Base-by-base conservation (phyloP, 192 early-diverging fungal genomes). In the Backusella morwellensis region DNA sequence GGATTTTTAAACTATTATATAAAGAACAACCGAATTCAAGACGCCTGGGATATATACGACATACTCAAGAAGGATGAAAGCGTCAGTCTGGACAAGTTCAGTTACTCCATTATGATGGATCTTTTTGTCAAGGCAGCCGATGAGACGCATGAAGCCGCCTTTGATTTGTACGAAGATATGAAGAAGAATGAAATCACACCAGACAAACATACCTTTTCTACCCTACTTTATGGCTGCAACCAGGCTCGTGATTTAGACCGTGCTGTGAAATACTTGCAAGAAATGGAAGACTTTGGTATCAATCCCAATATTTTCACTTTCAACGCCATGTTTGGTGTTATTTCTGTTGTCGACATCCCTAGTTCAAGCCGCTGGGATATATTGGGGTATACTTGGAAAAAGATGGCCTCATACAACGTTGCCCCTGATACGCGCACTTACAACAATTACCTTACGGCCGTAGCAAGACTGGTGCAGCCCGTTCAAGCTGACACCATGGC, bases 41-140 rank as follows among this genome's bases (percentile, higher is more conserved):
- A 81, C 4, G 85, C 85, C 1, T 35, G 80, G 15, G 52, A 77
- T 19, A 75, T 84, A 6, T 82, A 77, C 56, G 17, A 67, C 40
- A 8, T 21, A 12, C 78, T 86, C 78, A 38, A 52, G 54, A 19
- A 77, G 29, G 68, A 70, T 4, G 59, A 72, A 2, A 8, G 26
- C 9, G 38, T 81, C 3, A 14, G 63, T 19, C 66, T 81, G n/a
- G 75, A 82, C 68, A n/a, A 66, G 14, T 77, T 68, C 17, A 86
- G 78, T 8, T 84, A 86, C 71, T 66, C 73, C 12, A 81, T 86
- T 36, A 6, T 84, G 9, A 84, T 84, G 26, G 75, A 82, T 35
- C 71, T 71, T 17, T 35, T 84, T 11, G 54, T 80, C n/a, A 82
- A 80, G 35, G 76, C 80, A 66, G 1, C 35, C 7, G 56, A 68